These are phyloP conservation scores for Calocybe gambosa DNA, from an alignment of 1,284 basidiomycete species.

Conservation along the genomic window DNA sequence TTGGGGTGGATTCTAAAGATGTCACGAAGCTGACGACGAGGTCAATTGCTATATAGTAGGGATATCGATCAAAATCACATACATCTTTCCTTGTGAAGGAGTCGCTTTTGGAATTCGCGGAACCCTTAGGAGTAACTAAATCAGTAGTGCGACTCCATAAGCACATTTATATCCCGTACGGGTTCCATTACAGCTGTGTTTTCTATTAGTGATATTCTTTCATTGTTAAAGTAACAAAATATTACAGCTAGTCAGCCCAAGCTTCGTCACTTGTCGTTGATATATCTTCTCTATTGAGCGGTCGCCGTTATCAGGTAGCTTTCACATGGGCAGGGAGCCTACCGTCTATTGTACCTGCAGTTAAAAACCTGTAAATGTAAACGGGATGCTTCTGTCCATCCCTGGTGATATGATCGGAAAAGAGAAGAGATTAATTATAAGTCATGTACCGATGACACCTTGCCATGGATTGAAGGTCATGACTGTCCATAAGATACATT, in stretches of 20 bases:
- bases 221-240: constrained; percentile 11
- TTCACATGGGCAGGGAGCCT: constrained; percentile 8
- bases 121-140: constrained; percentile 30
- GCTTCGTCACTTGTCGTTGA: constrained; percentile 94
- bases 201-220: constrained; percentile 10
- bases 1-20: constrained; percentile 84
- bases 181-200: constrained; percentile 58
- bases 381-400: constrained; percentile 94
- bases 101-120: constrained; percentile 61
- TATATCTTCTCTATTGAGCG: constrained; percentile 67
- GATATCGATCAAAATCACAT: constrained; percentile 17
- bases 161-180: constrained; percentile 27
- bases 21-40: constrained; percentile 63
- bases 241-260: constrained; percentile 83
- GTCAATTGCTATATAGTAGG: background rate
- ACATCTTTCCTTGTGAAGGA: constrained; percentile 90
- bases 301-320: background rate
- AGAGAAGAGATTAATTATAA: background rate
- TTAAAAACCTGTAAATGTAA: constrained; percentile 91
- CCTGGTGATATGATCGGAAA: constrained; percentile 32
- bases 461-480: constrained; percentile 96
- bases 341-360: constrained; percentile 76
- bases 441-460: constrained; percentile 78
- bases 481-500: constrained; percentile 34
- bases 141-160: constrained; percentile 8